These are phyloP conservation scores for Arbutus unedo DNA, from an alignment of 148 eudicot species.

Conservation along the genomic window DNA sequence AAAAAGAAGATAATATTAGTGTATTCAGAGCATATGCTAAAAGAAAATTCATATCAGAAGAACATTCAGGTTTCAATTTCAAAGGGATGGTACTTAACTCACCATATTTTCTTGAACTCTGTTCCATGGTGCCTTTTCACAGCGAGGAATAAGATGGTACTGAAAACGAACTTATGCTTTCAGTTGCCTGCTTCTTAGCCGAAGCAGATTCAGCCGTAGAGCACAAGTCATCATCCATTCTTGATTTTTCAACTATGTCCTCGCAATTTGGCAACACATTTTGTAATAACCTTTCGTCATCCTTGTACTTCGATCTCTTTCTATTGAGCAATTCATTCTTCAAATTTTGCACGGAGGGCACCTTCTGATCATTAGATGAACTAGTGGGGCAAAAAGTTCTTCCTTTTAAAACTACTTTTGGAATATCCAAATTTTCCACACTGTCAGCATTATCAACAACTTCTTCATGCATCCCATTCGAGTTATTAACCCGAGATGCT, in stretches of 20 bases:
- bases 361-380: slow-evolving; percentile 82
- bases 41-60: not conserved
- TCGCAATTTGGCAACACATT: slow-evolving; percentile 27
- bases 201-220: slow-evolving; percentile 85
- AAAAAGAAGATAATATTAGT: not conserved
- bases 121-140: slow-evolving; percentile 25
- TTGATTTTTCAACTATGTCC: slow-evolving; percentile 23
- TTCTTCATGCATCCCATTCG: slow-evolving; percentile 53
- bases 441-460: slow-evolving; percentile 62
- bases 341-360: slow-evolving; percentile 59
- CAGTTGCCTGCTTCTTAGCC: slow-evolving; percentile 50
- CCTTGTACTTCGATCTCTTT: slow-evolving; percentile 46
- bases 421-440: slow-evolving; percentile 25
- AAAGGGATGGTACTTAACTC: slow-evolving; percentile 7
- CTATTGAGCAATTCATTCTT: slow-evolving; percentile 31
- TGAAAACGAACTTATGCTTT: slow-evolving; percentile 49
- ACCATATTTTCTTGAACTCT: slow-evolving; percentile 36
- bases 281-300: slow-evolving; percentile 31
- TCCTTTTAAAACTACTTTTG: slow-evolving; percentile 43
- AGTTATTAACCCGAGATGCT: slow-evolving; percentile 31
- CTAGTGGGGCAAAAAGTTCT: slow-evolving; percentile 39
- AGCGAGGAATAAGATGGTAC: slow-evolving; percentile 55
- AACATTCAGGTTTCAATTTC: not conserved
- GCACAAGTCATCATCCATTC: slow-evolving; percentile 60
- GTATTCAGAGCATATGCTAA: not conserved